Evolutionary conservation across 495 filamentous ascomycete genomes (phyloP).

Genomic region (Penicillium egyptiacum): DNA sequence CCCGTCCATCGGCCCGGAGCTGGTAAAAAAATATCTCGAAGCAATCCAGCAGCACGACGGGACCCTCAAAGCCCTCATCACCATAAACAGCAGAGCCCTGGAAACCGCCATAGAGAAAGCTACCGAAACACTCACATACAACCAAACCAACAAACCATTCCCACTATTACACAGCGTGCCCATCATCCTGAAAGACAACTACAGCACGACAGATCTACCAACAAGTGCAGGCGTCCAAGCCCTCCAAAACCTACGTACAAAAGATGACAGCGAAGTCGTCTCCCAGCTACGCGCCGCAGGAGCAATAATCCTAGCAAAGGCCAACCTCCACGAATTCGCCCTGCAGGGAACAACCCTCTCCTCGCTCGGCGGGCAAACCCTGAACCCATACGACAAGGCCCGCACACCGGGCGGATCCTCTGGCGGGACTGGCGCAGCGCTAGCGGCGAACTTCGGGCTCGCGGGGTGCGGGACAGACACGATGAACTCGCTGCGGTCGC

Average conservation of each 20-base stretch:
- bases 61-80: conserved; percentile 56
- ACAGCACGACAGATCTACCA: conserved; percentile 49
- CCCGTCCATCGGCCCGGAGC: conserved; percentile 48
- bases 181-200: conserved; percentile 64
- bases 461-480: conserved; percentile 64
- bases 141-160: conserved; percentile 10
- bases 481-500: conserved; percentile 61
- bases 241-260: conserved; percentile 45
- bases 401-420: conserved; percentile 65
- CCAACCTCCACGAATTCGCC: conserved; percentile 65
- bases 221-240: conserved; percentile 56
- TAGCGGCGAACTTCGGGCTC: conserved; percentile 58
- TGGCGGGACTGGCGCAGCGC: conserved; percentile 59
- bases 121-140: conserved; percentile 42
- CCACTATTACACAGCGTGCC: conserved; percentile 51
- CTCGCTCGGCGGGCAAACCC: conserved; percentile 59
- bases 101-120: conserved; percentile 47
- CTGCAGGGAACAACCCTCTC: conserved; percentile 62
- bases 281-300: conserved; percentile 49
- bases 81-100: conserved; percentile 51
- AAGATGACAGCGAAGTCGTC: conserved; percentile 46
- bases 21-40: conserved; percentile 55
- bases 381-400: conserved; percentile 61
- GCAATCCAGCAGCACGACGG: conserved; percentile 58
- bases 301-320: conserved; percentile 65